These are phyloP conservation scores for Zoysia matrella DNA, from an alignment of 202 grass and related monocot genomes.

Conservation along the genomic window DNA sequence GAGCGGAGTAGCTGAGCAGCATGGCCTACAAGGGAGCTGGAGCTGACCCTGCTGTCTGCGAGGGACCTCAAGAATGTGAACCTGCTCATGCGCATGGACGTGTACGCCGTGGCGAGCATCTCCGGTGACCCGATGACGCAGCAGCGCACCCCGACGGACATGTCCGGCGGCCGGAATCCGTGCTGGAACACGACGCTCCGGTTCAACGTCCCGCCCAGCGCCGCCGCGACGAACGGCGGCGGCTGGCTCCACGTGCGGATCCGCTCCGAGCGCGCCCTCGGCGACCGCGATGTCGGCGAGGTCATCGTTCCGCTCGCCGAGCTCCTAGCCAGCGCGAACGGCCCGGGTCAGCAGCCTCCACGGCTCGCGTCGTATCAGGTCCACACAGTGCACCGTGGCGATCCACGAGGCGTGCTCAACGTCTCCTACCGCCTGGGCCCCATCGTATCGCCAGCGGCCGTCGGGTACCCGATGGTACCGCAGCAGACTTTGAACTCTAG, in stretches of 20 bases:
- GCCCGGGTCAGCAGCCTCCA: slow-evolving; percentile 9
- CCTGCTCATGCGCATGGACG: too few species aligned
- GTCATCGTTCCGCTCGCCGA: too few species aligned
- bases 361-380: slow-evolving; percentile 64
- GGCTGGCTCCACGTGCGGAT: slow-evolving; percentile 56
- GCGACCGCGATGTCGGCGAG: too few species aligned
- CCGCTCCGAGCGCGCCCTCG: neutral
- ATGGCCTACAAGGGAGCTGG: too few species aligned
- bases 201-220: slow-evolving; percentile 52
- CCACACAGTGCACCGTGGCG: slow-evolving; percentile 41
- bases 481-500: neutral
- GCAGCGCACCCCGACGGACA: slow-evolving; percentile 60
- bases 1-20: too few species aligned
- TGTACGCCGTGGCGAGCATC: neutral
- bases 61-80: too few species aligned
- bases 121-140: slow-evolving; percentile 41
- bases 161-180: slow-evolving; percentile 54
- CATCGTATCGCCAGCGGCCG: slow-evolving; percentile 14
- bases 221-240: neutral
- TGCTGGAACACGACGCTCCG: slow-evolving; percentile 59
- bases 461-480: neutral
- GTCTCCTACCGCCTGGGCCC: slow-evolving; percentile 6
- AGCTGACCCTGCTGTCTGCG: too few species aligned
- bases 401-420: slow-evolving; percentile 59
- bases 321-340: too few species aligned